Base-by-base conservation (phyloP, 2,329 filamentous ascomycete genomes). In the Verticillium nubilum region DNA sequence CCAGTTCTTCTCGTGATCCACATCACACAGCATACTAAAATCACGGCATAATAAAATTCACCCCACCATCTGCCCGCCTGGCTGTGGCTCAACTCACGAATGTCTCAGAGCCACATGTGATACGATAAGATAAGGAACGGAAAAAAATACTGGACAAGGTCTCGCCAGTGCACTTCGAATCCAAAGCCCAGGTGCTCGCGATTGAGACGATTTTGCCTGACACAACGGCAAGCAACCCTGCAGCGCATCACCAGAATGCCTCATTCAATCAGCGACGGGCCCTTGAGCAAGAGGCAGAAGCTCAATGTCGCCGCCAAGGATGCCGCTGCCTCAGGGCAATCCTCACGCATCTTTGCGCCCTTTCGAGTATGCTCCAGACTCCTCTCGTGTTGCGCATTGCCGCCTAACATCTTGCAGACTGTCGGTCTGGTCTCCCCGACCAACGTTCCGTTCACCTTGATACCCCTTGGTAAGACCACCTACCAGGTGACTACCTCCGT, bases 401-500 rank as follows among this genome's bases (percentile, higher is more conserved):
- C 13, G 25, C 52, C 55, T 57, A 29, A 57, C 55, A 50, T 23
- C 5, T 26, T 54, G 28, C 71, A 97, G 91, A 97, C 94, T 54
- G 85, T 99, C 65, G 95, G 95, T 17, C 82, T 99, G 31, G 92
- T 99, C 2, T 97, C 95, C 5, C 92, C 95, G 0, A 97, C 94
- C 2, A 77, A 81, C 55, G 92, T 97, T 0, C 94, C 95, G 0
- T 98, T 99, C 70, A 93, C 94, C 2, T 89, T 90, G 5, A 84
- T 96, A 31, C 90, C 94, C 0, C 81, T 97, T 17, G 95, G 95
- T 60, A 97, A 96, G 76, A 94, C 91, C 1, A 96, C 92, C 3
- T 99, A 97, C 71, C 95, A 99, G 73, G 92, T 99, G 74, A 98
- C 95, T 33, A 99, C 95, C 29, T 98, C 92, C 0, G 90, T 96